A percentile compares a stretch with the other conserved stretches of the same genome.
phyloP scores from a whole-genome alignment of 176 grass and related monocot genomes.

The Bolboschoenus planiculmis region DNA sequence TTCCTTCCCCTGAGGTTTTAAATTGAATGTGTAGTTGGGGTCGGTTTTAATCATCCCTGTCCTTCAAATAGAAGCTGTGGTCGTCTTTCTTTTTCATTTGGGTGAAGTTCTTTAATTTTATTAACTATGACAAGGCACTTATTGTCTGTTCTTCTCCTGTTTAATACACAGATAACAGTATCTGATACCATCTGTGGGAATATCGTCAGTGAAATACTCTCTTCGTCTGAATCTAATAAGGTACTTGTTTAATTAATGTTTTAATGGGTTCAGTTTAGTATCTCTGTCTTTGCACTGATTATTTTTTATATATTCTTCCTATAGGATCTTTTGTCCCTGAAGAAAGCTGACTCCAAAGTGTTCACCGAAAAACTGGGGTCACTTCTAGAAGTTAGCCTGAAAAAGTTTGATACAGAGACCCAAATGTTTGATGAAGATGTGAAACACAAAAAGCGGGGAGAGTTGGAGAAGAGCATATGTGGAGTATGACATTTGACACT shows the following conservation, averaged over 20 bases:
- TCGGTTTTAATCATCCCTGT: neutral
- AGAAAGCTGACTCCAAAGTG: conserved; percentile 19
- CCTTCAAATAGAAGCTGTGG: neutral
- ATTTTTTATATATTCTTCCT: neutral
- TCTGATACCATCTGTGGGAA: conserved; percentile 25
- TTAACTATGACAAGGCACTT: conserved; percentile 3
- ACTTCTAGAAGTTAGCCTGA: conserved; percentile 9
- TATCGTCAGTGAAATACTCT: conserved; percentile 9
- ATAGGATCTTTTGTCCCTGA: conserved; percentile 17
- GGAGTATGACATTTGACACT: conserved; percentile 12
- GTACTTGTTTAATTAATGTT: neutral
- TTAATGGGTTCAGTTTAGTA: neutral
- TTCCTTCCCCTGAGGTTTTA: neutral
- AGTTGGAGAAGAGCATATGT: conserved; percentile 14
- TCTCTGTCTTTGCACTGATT: neutral
- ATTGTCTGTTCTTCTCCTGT: neutral
- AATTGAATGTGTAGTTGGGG: neutral
- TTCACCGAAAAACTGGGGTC: conserved; percentile 20
- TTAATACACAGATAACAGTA: conserved; percentile 10
- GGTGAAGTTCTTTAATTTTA: neutral
- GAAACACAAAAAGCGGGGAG: neutral
- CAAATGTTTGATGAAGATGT: conserved; percentile 23
- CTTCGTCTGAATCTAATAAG: neutral
- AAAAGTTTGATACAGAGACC: conserved; percentile 20
- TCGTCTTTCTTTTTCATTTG: neutral